phyloP scores from a whole-genome alignment of 768 basidiomycete species.

The Rhizopogon roseolus region DNA sequence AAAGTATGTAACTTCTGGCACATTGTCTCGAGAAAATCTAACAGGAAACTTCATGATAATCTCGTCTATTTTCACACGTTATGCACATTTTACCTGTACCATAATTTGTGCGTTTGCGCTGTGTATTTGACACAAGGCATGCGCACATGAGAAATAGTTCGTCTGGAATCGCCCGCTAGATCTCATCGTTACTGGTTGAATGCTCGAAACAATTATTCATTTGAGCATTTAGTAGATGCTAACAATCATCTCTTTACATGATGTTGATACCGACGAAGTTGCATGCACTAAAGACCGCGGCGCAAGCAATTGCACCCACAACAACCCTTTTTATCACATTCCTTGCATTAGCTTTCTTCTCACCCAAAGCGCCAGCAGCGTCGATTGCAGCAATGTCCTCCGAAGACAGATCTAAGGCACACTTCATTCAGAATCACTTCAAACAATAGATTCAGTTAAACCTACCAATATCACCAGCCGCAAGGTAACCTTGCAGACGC shows the following conservation, averaged over 20 bases:
- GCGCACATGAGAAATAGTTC: neutral
- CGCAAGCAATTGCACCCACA: neutral
- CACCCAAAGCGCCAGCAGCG: slow-evolving; percentile 37
- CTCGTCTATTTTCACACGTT: too few species aligned
- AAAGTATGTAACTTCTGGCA: too few species aligned
- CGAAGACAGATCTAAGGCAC: slow-evolving; percentile 27
- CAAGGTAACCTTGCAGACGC: slow-evolving; percentile 64
- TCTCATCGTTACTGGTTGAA: too few species aligned
- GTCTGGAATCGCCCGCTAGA: neutral
- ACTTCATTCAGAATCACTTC: neutral
- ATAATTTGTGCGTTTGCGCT: too few species aligned
- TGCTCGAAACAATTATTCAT: neutral
- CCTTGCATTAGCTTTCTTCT: neutral
- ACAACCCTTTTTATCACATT: neutral
- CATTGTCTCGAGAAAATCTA: too few species aligned
- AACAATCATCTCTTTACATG: neutral
- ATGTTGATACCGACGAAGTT: neutral
- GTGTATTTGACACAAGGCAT: too few species aligned
- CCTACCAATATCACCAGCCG: slow-evolving; percentile 61
- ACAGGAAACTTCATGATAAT: too few species aligned
- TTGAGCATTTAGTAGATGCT: neutral
- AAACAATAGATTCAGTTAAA: neutral
- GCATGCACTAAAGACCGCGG: neutral
- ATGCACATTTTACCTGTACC: too few species aligned
- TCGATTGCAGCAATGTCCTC: slow-evolving; percentile 51